Conservation (phyloP, 257 asterid genomes). For the Salvia splendens region DNA sequence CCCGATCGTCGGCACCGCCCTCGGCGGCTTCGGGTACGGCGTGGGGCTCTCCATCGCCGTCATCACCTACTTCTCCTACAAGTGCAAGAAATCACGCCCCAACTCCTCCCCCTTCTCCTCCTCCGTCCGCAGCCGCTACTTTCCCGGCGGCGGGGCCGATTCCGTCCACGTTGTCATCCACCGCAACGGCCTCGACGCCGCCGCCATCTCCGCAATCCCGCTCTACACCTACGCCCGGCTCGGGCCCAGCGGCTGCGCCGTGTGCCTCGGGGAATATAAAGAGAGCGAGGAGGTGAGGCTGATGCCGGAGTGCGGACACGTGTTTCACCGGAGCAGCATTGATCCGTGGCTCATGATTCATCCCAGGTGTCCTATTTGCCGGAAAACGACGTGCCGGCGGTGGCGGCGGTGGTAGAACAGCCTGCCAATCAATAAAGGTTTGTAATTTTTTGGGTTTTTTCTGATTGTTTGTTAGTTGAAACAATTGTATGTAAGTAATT, state of each 20-base stretch:
- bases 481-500: neutral
- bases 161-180: slow-evolving; percentile 12
- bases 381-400: slow-evolving; percentile 42
- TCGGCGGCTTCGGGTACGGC: slow-evolving; percentile 40
- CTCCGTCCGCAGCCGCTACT: slow-evolving; percentile 3
- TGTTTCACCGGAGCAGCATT: slow-evolving; percentile 59
- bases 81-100: slow-evolving; percentile 18
- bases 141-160: neutral
- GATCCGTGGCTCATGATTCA: slow-evolving; percentile 62
- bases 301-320: slow-evolving; percentile 61
- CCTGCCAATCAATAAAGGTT: slow-evolving; percentile 21
- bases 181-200: slow-evolving; percentile 40
- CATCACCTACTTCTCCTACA: slow-evolving; percentile 40
- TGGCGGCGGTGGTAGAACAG: neutral
- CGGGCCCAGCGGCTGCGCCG: slow-evolving; percentile 49
- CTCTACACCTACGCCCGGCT: slow-evolving; percentile 40
- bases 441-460: neutral
- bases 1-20: neutral
- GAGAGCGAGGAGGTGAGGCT: slow-evolving; percentile 57
- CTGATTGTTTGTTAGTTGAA: neutral
- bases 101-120: neutral
- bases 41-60: slow-evolving; percentile 40
- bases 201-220: slow-evolving; percentile 45
- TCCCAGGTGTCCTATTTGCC: slow-evolving; percentile 65
- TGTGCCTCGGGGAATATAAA: slow-evolving; percentile 59